Conservation (phyloP, 805 yeast species). For the Lachancea cidri region DNA sequence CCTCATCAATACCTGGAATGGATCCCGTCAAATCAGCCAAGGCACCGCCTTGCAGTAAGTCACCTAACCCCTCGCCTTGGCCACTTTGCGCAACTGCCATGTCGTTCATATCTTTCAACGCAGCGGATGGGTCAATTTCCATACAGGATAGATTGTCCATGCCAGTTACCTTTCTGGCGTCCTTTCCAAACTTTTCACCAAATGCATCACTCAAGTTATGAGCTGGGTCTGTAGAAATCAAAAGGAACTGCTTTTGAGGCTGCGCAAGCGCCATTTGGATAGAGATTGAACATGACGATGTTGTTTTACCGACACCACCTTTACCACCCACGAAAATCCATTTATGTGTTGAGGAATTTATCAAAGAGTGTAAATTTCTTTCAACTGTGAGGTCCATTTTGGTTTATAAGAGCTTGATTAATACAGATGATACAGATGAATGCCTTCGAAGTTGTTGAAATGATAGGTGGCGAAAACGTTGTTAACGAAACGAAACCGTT, state of each 20-base stretch:
- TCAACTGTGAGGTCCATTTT: constrained; percentile 56
- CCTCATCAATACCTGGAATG: constrained; percentile 98
- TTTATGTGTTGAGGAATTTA: constrained; percentile 65
- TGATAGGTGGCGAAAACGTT: not conserved
- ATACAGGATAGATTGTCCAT: constrained; percentile 85
- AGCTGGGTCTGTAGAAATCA: constrained; percentile 98
- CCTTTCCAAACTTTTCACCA: constrained; percentile 97
- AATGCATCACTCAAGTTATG: constrained; percentile 97
- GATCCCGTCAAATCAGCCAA: constrained; percentile 83
- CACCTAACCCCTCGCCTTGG: constrained; percentile 36
- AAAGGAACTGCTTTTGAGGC: constrained; percentile 72
- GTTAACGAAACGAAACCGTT: not conserved
- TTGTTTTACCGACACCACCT: constrained; percentile 99
- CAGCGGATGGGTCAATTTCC: constrained; percentile 97
- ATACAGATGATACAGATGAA: no score
- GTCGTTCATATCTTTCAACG: constrained; percentile 80
- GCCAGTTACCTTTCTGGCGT: constrained; percentile 91
- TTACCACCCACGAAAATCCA: constrained; percentile 99
- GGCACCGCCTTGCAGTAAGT: constrained; percentile 35
- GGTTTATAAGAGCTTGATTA: constrained; percentile 1
- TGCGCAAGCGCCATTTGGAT: constrained; percentile 84
- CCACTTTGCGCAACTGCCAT: constrained; percentile 35
- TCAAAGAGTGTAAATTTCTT: constrained; percentile 64
- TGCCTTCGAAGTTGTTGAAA: no score
- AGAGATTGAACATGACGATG: constrained; percentile 93